Conservation (phyloP, 805 yeast species). For the Monosporozyma aerobia region DNA sequence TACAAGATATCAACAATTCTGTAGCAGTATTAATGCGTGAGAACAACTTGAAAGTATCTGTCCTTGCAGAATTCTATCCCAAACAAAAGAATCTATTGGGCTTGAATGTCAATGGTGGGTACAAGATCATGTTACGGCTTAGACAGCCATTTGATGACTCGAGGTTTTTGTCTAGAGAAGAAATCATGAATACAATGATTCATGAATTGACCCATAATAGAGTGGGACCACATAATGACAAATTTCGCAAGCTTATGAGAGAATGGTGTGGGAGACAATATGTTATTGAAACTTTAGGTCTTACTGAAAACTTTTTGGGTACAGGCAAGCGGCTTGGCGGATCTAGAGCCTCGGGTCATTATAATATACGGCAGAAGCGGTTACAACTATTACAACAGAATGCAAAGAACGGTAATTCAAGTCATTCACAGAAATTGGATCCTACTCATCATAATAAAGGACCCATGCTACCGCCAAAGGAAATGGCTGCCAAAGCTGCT, state of each 20-base stretch:
- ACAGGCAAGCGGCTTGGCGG: slow-evolving; percentile 24
- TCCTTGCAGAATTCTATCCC: slow-evolving; percentile 76
- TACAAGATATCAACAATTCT: slow-evolving; percentile 46
- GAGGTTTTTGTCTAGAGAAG: slow-evolving; percentile 52
- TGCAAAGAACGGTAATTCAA: background rate
- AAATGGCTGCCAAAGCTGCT: slow-evolving; percentile 30
- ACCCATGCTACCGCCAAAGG: slow-evolving; percentile 6
- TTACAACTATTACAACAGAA: background rate
- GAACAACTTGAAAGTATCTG: slow-evolving; percentile 54
- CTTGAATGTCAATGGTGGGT: slow-evolving; percentile 71
- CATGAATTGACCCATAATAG: slow-evolving; percentile 83
- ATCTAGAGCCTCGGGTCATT: background rate
- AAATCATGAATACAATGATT: slow-evolving; percentile 70
- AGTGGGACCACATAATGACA: slow-evolving; percentile 70
- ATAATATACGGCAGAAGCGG: slow-evolving; percentile 1
- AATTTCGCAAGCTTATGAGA: slow-evolving; percentile 59
- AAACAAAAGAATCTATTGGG: slow-evolving; percentile 59
- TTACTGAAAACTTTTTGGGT: slow-evolving; percentile 26
- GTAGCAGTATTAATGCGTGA: slow-evolving; percentile 76
- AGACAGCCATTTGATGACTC: slow-evolving; percentile 46
- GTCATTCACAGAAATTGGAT: background rate
- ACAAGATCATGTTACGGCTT: slow-evolving; percentile 60
- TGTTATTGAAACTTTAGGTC: slow-evolving; percentile 23
- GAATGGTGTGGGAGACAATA: slow-evolving; percentile 45
- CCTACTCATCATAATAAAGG: background rate